Conservation (phyloP, 1,284 basidiomycete species). For the Volvariella surrecta region DNA sequence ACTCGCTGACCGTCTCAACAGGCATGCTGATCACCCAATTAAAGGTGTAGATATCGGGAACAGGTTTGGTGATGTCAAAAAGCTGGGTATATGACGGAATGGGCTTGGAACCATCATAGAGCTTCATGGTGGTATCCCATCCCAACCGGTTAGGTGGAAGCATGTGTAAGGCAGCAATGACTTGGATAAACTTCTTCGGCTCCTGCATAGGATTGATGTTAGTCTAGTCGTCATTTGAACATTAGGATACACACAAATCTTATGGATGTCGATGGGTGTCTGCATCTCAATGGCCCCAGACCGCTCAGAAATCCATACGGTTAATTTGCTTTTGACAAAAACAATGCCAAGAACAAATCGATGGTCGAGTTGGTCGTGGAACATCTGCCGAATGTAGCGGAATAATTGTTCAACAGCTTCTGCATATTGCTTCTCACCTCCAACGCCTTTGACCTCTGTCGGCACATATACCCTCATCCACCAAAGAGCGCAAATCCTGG, state of each 20-base stretch:
- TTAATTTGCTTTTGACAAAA: not conserved
- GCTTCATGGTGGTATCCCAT: conserved; percentile 12
- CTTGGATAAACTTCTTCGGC: conserved; percentile 1
- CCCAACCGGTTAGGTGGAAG: conserved; percentile 9
- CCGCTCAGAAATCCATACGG: conserved; percentile 3
- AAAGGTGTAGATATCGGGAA: no score
- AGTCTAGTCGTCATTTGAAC: not conserved
- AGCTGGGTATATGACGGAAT: no score
- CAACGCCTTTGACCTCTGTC: conserved; percentile 1
- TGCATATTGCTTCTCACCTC: not conserved
- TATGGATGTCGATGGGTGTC: conserved; percentile 1
- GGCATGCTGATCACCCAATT: no score
- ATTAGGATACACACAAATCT: not conserved
- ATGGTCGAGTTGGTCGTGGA: conserved; percentile 4
- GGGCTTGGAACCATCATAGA: conserved; percentile 4
- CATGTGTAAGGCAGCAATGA: conserved; percentile 4
- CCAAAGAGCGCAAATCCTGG: not conserved
- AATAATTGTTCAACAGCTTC: conserved; percentile 1
- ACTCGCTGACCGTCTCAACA: no score
- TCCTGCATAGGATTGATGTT: not conserved
- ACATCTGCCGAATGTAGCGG: conserved; percentile 4
- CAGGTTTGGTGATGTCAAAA: no score
- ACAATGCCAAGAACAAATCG: not conserved
- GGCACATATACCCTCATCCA: conserved; percentile 2
- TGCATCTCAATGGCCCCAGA: not conserved